Percentiles rank a stretch among this genome's conserved stretches.
Conservation (phyloP, 2,329 filamentous ascomycete genomes). For the Monascus ruber region DNA sequence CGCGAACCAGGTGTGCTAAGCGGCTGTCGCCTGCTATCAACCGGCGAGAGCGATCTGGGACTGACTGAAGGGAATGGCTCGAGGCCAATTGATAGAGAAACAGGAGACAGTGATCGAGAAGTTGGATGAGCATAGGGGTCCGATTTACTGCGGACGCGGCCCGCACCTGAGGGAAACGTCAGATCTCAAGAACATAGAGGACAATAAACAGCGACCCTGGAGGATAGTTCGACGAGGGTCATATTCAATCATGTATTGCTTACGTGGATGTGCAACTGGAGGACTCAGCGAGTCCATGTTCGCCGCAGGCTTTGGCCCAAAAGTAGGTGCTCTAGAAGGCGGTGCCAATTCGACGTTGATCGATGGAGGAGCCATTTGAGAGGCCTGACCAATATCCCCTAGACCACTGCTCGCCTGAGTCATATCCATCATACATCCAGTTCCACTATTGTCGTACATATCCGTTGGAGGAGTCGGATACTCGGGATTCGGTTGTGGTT, state of each 20-base stretch:
- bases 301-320: slow-evolving; percentile 54
- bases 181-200: slow-evolving; percentile 5
- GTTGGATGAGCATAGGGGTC: slow-evolving; percentile 45
- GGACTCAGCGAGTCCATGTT: slow-evolving; percentile 74
- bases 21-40: slow-evolving; percentile 19
- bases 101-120: slow-evolving; percentile 27
- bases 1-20: slow-evolving; percentile 32
- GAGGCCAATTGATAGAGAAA: slow-evolving; percentile 18
- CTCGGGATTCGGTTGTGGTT: slow-evolving; percentile 34
- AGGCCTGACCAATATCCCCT: slow-evolving; percentile 54
- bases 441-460: slow-evolving; percentile 36
- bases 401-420: slow-evolving; percentile 35
- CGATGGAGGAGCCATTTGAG: slow-evolving; percentile 78
- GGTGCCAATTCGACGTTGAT: slow-evolving; percentile 93
- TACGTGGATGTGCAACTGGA: slow-evolving; percentile 32
- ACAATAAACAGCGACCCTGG: neutral
- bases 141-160: slow-evolving; percentile 48
- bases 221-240: neutral
- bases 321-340: slow-evolving; percentile 53
- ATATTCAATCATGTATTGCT: slow-evolving; percentile 35
- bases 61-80: slow-evolving; percentile 20
- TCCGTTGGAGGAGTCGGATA: slow-evolving; percentile 39
- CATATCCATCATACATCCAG: slow-evolving; percentile 34
- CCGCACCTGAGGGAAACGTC: slow-evolving; percentile 29
- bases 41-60: slow-evolving; percentile 35